phyloP scores from a whole-genome alignment of 345 rosid genomes.

The Laguncularia racemosa region DNA sequence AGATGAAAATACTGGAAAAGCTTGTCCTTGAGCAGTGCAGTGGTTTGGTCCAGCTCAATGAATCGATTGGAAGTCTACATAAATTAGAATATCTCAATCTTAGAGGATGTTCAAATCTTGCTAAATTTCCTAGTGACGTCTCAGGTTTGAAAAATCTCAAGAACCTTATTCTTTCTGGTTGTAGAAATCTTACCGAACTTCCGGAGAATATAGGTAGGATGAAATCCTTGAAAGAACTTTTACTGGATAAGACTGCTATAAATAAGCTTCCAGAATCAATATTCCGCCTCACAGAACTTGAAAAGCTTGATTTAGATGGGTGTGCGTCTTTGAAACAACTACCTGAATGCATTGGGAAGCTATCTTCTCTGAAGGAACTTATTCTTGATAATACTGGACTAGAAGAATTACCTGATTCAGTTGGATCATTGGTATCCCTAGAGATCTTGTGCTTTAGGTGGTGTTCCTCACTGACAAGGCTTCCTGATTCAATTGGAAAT shows the following conservation, averaged over 20 bases:
- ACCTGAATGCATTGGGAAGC: slow-evolving; percentile 23
- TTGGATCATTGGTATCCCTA: slow-evolving; percentile 29
- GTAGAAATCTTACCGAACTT: slow-evolving; percentile 25
- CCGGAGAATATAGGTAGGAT: slow-evolving; percentile 29
- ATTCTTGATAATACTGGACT: slow-evolving; percentile 21
- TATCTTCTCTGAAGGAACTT: slow-evolving; percentile 34
- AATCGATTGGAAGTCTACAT: slow-evolving; percentile 30
- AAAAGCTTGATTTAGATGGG: slow-evolving; percentile 28
- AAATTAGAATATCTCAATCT: slow-evolving; percentile 31
- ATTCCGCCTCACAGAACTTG: slow-evolving; percentile 30
- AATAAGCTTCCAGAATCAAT: slow-evolving; percentile 33
- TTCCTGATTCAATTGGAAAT: slow-evolving; percentile 30
- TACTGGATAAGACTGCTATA: slow-evolving; percentile 29
- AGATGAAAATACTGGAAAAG: slow-evolving; percentile 25
- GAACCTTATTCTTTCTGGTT: slow-evolving; percentile 32
- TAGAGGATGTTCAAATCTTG: slow-evolving; percentile 23
- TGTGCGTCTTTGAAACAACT: slow-evolving; percentile 24
- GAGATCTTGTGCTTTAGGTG: slow-evolving; percentile 29
- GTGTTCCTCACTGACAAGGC: slow-evolving; percentile 19
- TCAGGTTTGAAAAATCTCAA: slow-evolving; percentile 31
- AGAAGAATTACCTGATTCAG: slow-evolving; percentile 27
- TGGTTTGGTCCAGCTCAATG: slow-evolving; percentile 22
- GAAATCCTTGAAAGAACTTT: slow-evolving; percentile 38
- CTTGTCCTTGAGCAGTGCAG: slow-evolving; percentile 27
- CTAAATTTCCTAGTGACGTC: slow-evolving; percentile 32